Percentiles rank a stretch among this genome's conserved stretches.
Conservation (phyloP, 2,329 filamentous ascomycete species). For the Cercospora sp. region DNA sequence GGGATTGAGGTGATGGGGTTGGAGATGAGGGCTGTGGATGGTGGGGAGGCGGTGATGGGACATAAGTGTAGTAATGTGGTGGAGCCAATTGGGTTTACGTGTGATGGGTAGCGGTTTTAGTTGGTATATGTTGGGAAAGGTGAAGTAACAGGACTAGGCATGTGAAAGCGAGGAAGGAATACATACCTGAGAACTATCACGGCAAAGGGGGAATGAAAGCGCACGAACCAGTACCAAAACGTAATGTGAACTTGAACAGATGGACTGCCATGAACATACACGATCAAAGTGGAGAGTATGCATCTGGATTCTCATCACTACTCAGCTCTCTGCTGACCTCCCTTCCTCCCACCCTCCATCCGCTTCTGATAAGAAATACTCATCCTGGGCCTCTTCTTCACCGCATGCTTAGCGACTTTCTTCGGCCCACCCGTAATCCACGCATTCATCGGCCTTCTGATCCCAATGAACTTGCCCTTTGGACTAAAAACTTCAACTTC, state of each 20-base stretch:
- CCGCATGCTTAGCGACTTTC: conserved; percentile 50
- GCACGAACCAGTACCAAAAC: not conserved
- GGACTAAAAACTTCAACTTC: conserved; percentile 83
- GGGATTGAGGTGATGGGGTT: conserved; percentile 26
- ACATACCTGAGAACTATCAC: not conserved
- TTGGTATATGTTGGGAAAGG: no score
- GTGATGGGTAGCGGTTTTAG: conserved; percentile 12
- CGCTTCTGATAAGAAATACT: conserved; percentile 54
- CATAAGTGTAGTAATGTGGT: conserved; percentile 22
- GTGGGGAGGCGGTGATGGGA: conserved; percentile 1
- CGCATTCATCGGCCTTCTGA: conserved; percentile 67
- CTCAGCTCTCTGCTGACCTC: not conserved
- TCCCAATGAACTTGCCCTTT: conserved; percentile 74
- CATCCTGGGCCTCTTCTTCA: conserved; percentile 60
- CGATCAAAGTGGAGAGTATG: not conserved
- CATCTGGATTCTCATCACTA: not conserved
- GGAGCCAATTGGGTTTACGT: conserved; percentile 17
- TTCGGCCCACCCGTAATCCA: conserved; percentile 63
- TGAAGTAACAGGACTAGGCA: not conserved
- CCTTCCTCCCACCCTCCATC: conserved; percentile 48
- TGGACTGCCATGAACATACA: not conserved
- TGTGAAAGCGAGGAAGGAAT: not conserved
- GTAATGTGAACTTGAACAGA: not conserved
- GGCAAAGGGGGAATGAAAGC: not conserved
- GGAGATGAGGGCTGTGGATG: conserved; percentile 11